Evolutionary conservation across 106 monocot genomes (phyloP), one percentile per base, ranked within the genome.

Genomic region (Dendrobium chrysotoxum): DNA sequence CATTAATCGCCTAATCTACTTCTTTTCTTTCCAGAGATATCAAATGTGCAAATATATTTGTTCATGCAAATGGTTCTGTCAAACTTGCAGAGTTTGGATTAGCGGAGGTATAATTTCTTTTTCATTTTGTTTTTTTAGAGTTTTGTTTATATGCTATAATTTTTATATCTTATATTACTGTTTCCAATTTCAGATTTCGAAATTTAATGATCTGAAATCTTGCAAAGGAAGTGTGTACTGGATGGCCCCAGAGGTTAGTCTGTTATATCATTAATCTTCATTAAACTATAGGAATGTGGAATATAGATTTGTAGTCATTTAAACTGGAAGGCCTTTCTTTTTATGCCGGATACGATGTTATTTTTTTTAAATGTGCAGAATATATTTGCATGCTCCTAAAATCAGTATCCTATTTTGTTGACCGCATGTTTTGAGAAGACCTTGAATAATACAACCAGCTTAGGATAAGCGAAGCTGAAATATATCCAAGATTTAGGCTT

Each of bases 51-150:
- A 95, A 95, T 79, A 90, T 95, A 84, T 77, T 95, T 83, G 92
- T 95, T 67, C 85, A 92, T 88, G 86, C 87, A 53, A 87, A 80
- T 85, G 95, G 92, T 45, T 90, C 81, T 39, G 88, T 95, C 53
- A 95, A 95, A 83, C 88, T 95, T 82, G 91, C 95, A 28, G 95
- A 95, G 61, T 95, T 95, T 84, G 95, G 95, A 73, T 82, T 95
- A 70, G 95, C 95, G 79, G 89, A 95, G 92, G 95, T 95, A 80
- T 25, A 45, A 58, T 54, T 78, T 76, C 53, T 45, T 12, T 71
- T 76, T 21, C 35, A 57, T 81, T 55, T n/a, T 40, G 13, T n/a
- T 55, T 38, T 50, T 25, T 35, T 35, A 70, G 70, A 28, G 35
- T 10, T 15, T 35, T 35, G 35, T 35, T 70, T 35, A 31, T 70